Conservation (phyloP, 2,329 filamentous ascomycete genomes). For the Amesomyces nigricolor region DNA sequence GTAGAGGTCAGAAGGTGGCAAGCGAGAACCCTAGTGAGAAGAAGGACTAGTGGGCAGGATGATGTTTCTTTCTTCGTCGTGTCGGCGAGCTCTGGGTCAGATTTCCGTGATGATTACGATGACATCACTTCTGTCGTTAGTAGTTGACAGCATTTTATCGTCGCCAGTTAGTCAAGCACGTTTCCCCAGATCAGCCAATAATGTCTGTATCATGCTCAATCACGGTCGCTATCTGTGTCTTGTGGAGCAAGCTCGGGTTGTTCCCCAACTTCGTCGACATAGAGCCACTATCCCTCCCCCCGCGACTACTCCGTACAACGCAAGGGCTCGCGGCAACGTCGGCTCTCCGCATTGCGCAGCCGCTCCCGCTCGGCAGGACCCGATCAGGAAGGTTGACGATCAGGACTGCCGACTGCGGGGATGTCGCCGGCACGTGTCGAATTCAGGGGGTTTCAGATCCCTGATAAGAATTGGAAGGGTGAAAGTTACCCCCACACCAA, state of each 20-base stretch:
- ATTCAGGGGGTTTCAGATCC: constrained; percentile 9
- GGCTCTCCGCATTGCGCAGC: neutral
- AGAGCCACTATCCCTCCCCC: no score
- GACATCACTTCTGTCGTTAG: no score
- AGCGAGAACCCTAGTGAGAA: neutral
- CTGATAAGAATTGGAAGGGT: neutral
- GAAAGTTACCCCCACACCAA: neutral
- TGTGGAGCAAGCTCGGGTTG: neutral
- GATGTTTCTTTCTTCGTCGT: no score
- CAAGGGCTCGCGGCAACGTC: no score
- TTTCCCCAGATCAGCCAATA: no score
- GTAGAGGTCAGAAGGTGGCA: neutral
- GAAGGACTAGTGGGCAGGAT: no score
- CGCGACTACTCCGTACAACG: no score
- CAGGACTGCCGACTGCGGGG: neutral
- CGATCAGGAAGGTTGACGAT: constrained; percentile 20
- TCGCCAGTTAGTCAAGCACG: no score
- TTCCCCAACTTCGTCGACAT: no score
- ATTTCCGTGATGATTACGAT: no score
- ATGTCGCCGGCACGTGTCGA: constrained; percentile 1
- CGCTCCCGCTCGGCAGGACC: constrained; percentile 11
- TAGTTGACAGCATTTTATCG: no score
- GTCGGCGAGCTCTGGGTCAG: no score
- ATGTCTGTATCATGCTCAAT: neutral
- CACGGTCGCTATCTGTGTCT: neutral